A percentile compares a stretch with the other conserved stretches of the same genome.
These are phyloP conservation scores for Cyamopsis tetragonoloba DNA, from an alignment of 306 rosid species.

Conservation along the genomic window DNA sequence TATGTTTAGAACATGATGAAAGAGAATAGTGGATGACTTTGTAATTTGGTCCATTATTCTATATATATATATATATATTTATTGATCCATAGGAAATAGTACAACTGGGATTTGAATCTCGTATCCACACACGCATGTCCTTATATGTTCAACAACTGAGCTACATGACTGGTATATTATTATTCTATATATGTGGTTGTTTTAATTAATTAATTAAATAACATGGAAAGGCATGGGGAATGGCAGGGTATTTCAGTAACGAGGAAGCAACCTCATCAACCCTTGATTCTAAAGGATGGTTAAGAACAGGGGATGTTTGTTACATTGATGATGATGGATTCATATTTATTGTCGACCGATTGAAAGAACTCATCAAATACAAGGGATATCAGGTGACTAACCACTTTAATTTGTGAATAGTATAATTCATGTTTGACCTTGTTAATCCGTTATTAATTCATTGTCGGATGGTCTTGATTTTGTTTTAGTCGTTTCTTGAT, in stretches of 20 bases:
- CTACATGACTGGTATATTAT: no score
- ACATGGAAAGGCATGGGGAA: not conserved
- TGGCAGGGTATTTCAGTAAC: conserved; percentile 74
- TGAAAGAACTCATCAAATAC: conserved; percentile 91
- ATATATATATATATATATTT: no score
- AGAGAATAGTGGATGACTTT: not conserved
- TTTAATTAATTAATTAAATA: no score
- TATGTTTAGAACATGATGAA: no score
- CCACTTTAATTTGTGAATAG: no score
- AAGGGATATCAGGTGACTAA: conserved; percentile 85
- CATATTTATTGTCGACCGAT: conserved; percentile 78
- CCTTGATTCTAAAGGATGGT: conserved; percentile 77
- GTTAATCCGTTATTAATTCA: not conserved
- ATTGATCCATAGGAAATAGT: no score
- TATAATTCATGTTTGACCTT: no score
- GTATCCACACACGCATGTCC: no score
- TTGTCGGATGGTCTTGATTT: no score
- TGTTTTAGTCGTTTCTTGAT: conserved; percentile 2
- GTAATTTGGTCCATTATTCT: no score
- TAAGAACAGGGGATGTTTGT: conserved; percentile 90
- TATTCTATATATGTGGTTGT: not conserved
- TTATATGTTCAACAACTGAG: no score
- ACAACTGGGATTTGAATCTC: no score
- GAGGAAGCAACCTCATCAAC: conserved; percentile 73
- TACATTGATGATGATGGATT: conserved; percentile 79